Conservation (phyloP, 1,284 basidiomycete genomes). For the Cryptococcus floricola region DNA sequence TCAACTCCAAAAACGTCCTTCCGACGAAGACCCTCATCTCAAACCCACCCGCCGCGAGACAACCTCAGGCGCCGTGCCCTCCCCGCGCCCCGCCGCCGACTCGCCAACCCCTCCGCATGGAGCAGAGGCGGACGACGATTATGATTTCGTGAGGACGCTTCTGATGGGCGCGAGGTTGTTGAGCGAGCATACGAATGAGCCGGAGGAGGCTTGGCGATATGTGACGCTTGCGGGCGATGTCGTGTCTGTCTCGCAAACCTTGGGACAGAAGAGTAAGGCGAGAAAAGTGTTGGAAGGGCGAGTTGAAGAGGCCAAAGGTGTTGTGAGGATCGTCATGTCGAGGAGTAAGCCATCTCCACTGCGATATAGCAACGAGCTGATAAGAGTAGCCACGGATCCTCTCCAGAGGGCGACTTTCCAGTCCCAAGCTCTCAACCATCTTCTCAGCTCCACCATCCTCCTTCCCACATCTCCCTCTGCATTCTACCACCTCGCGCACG, state of each 20-base stretch:
- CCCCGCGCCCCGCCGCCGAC: neutral
- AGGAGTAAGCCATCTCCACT: conserved; percentile 20
- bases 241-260: conserved; percentile 5
- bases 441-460: conserved; percentile 57
- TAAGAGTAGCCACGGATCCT: conserved; percentile 61
- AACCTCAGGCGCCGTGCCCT: conserved; percentile 14
- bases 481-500: conserved; percentile 75
- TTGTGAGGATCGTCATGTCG: conserved; percentile 47
- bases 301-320: conserved; percentile 47
- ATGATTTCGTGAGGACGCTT: conserved; percentile 69
- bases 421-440: conserved; percentile 58
- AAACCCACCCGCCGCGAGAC: conserved; percentile 21
- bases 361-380: neutral
- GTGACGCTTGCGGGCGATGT: conserved; percentile 43
- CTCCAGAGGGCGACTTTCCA: conserved; percentile 61
- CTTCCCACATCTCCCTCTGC: conserved; percentile 57
- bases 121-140: conserved; percentile 55
- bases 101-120: conserved; percentile 1
- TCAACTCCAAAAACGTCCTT: conserved; percentile 40
- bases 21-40: conserved; percentile 25
- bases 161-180: conserved; percentile 72
- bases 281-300: conserved; percentile 18
- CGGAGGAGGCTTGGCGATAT: conserved; percentile 47
- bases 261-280: neutral
- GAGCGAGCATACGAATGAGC: conserved; percentile 50